Evolutionary conservation across 2,329 filamentous ascomycete species (phyloP).

Genomic region (Apiospora rasikravindrae): DNA sequence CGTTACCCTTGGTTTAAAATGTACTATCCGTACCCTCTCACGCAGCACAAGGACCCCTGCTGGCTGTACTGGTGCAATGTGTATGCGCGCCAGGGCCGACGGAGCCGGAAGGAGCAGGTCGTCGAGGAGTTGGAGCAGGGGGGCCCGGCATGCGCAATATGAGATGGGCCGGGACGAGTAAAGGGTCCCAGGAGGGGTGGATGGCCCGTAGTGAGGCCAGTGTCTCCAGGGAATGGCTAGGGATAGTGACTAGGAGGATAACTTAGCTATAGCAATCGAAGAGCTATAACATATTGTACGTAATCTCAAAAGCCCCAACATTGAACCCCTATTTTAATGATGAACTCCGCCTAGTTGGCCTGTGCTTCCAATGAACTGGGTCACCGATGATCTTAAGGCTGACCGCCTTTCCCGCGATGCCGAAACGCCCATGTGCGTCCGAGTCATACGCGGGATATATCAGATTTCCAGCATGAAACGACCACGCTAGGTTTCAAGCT

Average conservation of each 20-base stretch:
- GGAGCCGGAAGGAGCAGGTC: not conserved
- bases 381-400: not conserved
- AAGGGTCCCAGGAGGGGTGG: too few relatives aligned
- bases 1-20: not conserved
- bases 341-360: not conserved
- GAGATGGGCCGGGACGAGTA: not conserved
- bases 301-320: not conserved
- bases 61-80: not conserved
- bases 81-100: not conserved
- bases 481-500: not conserved
- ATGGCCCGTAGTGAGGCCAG: too few relatives aligned
- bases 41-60: not conserved
- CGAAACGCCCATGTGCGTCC: not conserved
- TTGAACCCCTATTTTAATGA: not conserved
- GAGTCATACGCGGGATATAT: not conserved
- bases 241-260: not conserved
- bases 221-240: not conserved
- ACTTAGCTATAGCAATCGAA: not conserved
- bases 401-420: not conserved
- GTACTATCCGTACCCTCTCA: not conserved
- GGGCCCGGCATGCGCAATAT: not conserved
- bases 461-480: not conserved
- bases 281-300: not conserved
- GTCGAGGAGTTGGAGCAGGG: not conserved
- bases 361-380: not conserved